A percentile compares a stretch with the other conserved stretches of the same genome.
phyloP scores from a whole-genome alignment of 2,329 filamentous ascomycete genomes.

The Tetracladium maxilliforme region DNA sequence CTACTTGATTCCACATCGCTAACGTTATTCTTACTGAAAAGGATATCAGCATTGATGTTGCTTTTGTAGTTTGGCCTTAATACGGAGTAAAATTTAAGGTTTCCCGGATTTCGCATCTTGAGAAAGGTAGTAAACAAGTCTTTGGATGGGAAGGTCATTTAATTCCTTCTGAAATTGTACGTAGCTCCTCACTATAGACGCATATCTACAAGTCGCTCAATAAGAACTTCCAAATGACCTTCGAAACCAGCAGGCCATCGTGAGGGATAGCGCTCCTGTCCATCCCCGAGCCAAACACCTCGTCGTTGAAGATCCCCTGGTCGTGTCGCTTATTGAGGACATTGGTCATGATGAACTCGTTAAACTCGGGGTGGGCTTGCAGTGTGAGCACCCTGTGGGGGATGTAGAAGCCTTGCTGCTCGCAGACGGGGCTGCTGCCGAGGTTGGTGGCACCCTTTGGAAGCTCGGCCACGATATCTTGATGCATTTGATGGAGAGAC shows the following conservation, averaged over 20 bases:
- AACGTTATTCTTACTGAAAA: too few species aligned
- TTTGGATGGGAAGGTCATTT: too few species aligned
- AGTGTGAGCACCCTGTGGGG: conserved; percentile 55
- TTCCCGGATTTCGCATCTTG: too few species aligned
- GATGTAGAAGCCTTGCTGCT: conserved; percentile 67
- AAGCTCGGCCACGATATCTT: conserved; percentile 54
- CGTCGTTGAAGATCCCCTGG: conserved; percentile 55
- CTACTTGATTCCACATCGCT: too few species aligned
- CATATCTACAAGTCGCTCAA: conserved; percentile 33
- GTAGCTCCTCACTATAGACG: conserved; percentile 1
- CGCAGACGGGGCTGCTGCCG: conserved; percentile 50
- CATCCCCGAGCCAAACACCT: conserved; percentile 54
- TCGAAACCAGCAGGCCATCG: conserved; percentile 64
- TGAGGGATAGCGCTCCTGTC: conserved; percentile 50
- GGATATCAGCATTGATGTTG: too few species aligned
- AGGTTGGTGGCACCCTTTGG: conserved; percentile 48
- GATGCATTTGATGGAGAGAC: conserved; percentile 76
- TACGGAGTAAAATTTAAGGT: too few species aligned
- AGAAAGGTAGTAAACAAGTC: too few species aligned
- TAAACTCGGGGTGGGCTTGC: conserved; percentile 82
- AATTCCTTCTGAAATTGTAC: too few species aligned
- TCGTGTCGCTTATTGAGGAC: conserved; percentile 49
- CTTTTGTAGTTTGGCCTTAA: too few species aligned
- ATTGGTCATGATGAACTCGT: conserved; percentile 52
- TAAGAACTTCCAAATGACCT: conserved; percentile 65